Evolutionary conservation across 768 basidiomycete species (phyloP), one percentile per base, ranked within the genome.

Genomic region (Scleroderma citrinum): DNA sequence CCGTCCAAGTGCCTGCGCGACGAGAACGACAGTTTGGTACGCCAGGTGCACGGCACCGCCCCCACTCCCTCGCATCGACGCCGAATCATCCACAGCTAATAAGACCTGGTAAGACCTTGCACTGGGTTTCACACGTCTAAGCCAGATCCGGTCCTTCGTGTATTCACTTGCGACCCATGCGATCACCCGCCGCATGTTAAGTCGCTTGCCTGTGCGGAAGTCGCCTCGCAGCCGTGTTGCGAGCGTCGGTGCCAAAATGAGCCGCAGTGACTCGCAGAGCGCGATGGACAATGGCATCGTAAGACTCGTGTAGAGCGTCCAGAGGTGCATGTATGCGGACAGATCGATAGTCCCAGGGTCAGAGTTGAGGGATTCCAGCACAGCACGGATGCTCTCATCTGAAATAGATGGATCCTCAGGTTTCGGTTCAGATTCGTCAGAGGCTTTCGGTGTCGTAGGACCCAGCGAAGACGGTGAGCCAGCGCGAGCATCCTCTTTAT

Each of bases 141-240:
- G 74, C 96, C 96, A 99, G 55, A 98, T 98, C 70, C 94, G 94
- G 76, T 99, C 95, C 66, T 98, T 98, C 45, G 94, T 98, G 73
- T 91, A 99, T 70, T 99, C 96, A 69, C 87, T 91, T 31, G 96
- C 95, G 52, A 99, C 94, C 74, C 95, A 98, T 3, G 89, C 83
- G 52, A 99, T 94, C 65, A 98, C 92, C 70, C 94, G 94, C 66
- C 94, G 92, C 95, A 98, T 97, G 68, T 98, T 98, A 26, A 99
- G 78, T 17, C 95, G 80, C 70, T 99, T 99, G 46, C 96, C 96
- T 0, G 91, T 94, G 26, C 94, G 87, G 67, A 96, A 99, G 72
- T 98, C 96, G 34, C 96, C 96, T 68, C 88, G 87, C 38, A 99
- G 75, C 19, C 96, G 81, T 6, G 95, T 96, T 5, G 96, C 92